Evolutionary conservation across 2,329 filamentous ascomycete genomes (phyloP), one percentile per base, ranked within the genome.

Genomic region (Colletotrichum shisoi): DNA sequence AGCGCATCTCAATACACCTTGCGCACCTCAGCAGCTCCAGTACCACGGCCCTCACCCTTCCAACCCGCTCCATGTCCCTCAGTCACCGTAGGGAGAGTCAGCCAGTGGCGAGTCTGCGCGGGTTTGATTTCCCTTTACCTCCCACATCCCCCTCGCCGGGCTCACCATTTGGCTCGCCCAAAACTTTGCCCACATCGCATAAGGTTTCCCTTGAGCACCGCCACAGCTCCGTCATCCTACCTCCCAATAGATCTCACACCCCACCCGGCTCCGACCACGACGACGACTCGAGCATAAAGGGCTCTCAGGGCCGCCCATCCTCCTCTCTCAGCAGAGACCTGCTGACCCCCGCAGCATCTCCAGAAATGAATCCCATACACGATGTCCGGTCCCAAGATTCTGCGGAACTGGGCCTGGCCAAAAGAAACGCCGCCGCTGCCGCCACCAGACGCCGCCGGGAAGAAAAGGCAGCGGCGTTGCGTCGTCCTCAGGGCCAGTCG

Each of bases 111-210:
- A 74, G 73, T 12, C 74, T 80, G 21, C 71, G 73, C 42, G 78
- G 77, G 24, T 79, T 78, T 66, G 73, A 78, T 51, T 80, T 80
- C 65, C 78, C 79, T 39, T 75, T 72, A 24, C 75, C 76, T 11
- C 76, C 76, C 5, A 74, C 71, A 19, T 71, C 71, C 40, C 66
- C 67, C 27, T 73, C 73, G 19, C 67, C 75, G 21, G 60, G 40
- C 42, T 65, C 62, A 37, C 62, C 69, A 52, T 53, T 44, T 31
- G 53, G 56, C 39, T 63, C 68, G 31, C 53, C 70, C 51, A 63
- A 34, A 42, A 52, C 57, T 24, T 5, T 60, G 12, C 48, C 49
- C 52, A 13, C 54, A 44, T 12, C 51, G 24, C 61, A 56, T 39
- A 63, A 61, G 19, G 17, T 66, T 45, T 62, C 37, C 19, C 42